Evolutionary conservation across 1,139 yeast species (phyloP).

Genomic region (Sugiyamaella paludigena): DNA sequence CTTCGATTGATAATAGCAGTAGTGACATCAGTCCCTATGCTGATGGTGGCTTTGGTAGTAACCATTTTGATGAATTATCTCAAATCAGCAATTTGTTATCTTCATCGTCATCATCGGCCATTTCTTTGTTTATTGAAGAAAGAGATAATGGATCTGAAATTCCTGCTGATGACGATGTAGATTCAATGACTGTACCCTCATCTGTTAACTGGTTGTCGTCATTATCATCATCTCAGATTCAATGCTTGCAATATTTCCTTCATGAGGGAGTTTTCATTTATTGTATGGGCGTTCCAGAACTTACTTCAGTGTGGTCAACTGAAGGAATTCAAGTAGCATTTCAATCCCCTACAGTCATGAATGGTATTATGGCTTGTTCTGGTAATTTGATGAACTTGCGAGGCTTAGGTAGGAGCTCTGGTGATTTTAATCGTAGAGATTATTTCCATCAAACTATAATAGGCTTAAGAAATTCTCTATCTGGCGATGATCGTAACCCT

Average conservation of each 20-base stretch:
- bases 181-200: background rate
- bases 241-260: slow-evolving; percentile 7
- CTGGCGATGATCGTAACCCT: slow-evolving; percentile 3
- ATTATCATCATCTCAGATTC: slow-evolving; percentile 1
- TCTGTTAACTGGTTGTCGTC: background rate
- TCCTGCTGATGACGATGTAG: background rate
- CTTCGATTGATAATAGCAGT: background rate
- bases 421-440: background rate
- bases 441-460: slow-evolving; percentile 6
- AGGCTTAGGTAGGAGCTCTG: background rate
- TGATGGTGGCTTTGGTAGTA: too few relatives aligned
- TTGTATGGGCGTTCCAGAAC: slow-evolving; percentile 7
- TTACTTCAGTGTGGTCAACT: slow-evolving; percentile 1
- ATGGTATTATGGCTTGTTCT: slow-evolving; percentile 6
- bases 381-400: slow-evolving; percentile 9
- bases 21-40: background rate
- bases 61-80: background rate
- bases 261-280: slow-evolving; percentile 3
- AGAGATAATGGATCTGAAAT: background rate
- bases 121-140: background rate
- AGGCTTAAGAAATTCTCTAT: slow-evolving; percentile 4
- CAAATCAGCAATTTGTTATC: background rate
- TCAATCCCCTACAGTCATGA: slow-evolving; percentile 4
- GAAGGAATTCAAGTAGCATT: slow-evolving; percentile 10
- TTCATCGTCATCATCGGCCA: background rate